Base-by-base conservation (phyloP, 371 early-diverging fungal species). In the Mucor lusitanicus region DNA sequence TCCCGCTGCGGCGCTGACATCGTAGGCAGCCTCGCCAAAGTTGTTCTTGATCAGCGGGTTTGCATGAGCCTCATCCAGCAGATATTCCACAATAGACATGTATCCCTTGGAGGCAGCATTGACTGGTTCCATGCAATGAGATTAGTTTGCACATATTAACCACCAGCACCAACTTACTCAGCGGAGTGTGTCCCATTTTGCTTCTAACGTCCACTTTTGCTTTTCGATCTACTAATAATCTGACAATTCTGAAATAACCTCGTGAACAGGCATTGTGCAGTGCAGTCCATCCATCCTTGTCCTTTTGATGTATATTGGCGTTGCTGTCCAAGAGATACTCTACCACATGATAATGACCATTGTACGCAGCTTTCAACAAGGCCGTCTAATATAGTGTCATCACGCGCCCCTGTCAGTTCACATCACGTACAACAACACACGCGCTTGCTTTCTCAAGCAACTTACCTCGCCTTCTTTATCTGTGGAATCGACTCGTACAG, bases 271-370 rank as follows among this genome's bases (percentile, higher is more conserved):
- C 90, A 71, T 91, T 92, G 77, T 94, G 95, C 17, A 95, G 77
- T 0, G 91, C 87, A 11, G 92, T 88, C 93, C 94, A 95, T 1
- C 94, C 94, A 65, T 94, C 93, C 63, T 78, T 82, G 68, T 94
- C 94, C 15, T 79, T 68, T 27, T 86, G 86, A 40, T 82, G 68
- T 23, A 87, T 82, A 67, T 92, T 80, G 4, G 94, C 93, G 17
- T 67, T 50, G 8, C 76, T 78, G 28, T 77, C 72, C 1, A 94
- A 35, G 30, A 95, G 78, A 63, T 85, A 86, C 30, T 82, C 77
- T 7, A 92, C 89, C 12, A 92, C 83, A 3, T 76, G 73, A 15
- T 77, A 67, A 67, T 88, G 88, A 0, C 93, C 94, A 60, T 81
- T 71, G 65, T 88, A 89, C 21, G 91, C 88, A 1, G 94, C 93